Base-by-base conservation (phyloP, 2,329 filamentous ascomycete species). In the Fusarium irregulare region DNA sequence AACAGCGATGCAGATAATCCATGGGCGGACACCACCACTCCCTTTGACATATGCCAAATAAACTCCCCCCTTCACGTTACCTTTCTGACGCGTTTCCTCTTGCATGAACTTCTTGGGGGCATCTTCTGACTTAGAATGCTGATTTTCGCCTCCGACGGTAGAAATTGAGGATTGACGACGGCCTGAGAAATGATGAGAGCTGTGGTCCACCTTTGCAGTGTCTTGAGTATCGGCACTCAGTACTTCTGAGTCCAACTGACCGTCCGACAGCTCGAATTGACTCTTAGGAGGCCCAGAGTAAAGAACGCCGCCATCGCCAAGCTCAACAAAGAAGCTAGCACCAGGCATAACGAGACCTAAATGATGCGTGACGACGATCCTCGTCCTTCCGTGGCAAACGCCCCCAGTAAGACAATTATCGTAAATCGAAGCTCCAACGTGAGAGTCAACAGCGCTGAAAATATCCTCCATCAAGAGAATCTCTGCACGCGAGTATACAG, bases 361-460 rank as follows among this genome's bases (percentile, higher is more conserved):
- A 73, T 94, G 92, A 75, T 95, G 93, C 0, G 92, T 95, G n/a
- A 93, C 92, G 4, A 96, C 80, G 40, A 96, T 92, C 18, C 92
- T 83, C 2, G 93, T 96, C 49, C 93, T 83, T 0, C 88, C 89
- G 16, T 83, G 78, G 60, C 90, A 89, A 7, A 95, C 83, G 42
- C 91, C 87, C 4, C 92, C 92, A 6, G 86, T 90, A 7, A 94
- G 82, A 61, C 90, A 93, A 51, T 91, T 85, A 66, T 94, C 91
- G 66, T 92, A 93, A 40, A 94, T 89, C 72, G 92, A 90, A 21
- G 90, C 87, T 12, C 92, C 92, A 18, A 93, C 92, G 73, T 94
- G 91, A 3, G 91, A 90, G 77, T 96, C 93, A 12, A 95, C 88
- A 8, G 92, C 89, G 73, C 90, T 93, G 77, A 96, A 94, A 25